Base-by-base conservation (phyloP, 257 asterid genomes). In the Paulownia fortunei region DNA sequence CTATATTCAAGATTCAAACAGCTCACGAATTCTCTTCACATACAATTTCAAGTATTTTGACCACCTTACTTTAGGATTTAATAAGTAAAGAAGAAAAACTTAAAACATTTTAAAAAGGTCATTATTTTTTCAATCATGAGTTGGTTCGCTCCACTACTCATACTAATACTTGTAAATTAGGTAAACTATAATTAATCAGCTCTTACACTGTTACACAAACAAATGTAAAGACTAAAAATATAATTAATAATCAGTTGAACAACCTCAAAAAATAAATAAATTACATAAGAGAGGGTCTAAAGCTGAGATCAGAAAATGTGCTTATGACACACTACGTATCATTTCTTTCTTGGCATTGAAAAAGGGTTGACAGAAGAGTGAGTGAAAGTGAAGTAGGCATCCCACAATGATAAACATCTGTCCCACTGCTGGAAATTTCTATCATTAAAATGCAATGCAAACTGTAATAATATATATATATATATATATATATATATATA, bases 221-320 rank as follows among this genome's bases (percentile, higher is more conserved):
- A 66, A 51, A 19, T 21, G 41, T 21, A 18, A 12, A 42, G 41
- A 54, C 27, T 56, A 8, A 52, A 39, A 62, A 58, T 46, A 68
- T n/a, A n/a, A n/a, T n/a, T 67, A 58, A 47, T 75, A 81, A 69
- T 27, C 60, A 70, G 55, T 52, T 69, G 63, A 34, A 15, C 76
- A 23, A 58, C 72, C 26, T 13, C 26, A 65, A 69, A 68, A 26
- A 0, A 26, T 36, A 26, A 60, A n/a, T 3, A 30, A 23, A 52
- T n/a, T n/a, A n/a, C n/a, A n/a, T n/a, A 42, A 69, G 63, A 73
- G 44, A 15, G 42, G 26, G 67, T 63, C 34, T 18, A 49, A 70
- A 68, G 81, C 19, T 70, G 79, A 58, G 76, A 80, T 80, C 42
- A 65, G 63, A 73, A 70, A 74, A 71, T 64, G 74, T 16, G 41